Conservation (phyloP, 495 filamentous ascomycete species). For the Aspergillus diversus region DNA sequence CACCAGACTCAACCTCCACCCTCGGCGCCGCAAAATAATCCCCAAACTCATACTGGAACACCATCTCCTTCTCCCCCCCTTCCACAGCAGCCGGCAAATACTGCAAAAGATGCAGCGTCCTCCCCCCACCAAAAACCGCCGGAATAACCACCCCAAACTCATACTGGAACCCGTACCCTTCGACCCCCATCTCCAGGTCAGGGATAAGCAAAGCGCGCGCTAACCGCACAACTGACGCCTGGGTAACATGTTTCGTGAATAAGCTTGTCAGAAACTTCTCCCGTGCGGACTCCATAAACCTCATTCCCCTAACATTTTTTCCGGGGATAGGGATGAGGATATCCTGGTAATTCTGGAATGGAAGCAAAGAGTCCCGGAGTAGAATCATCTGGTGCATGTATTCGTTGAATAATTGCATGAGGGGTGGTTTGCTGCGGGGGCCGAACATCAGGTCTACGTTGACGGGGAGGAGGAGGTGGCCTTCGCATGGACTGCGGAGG, state of each 20-base stretch:
- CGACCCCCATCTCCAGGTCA: constrained; percentile 2
- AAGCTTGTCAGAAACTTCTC: constrained; percentile 30
- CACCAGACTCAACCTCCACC: background rate
- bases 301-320: constrained; percentile 25
- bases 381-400: constrained; percentile 43
- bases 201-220: constrained; percentile 33
- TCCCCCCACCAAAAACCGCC: constrained; percentile 25
- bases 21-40: constrained; percentile 35
- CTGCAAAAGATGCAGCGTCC: constrained; percentile 30
- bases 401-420: constrained; percentile 42
- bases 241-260: constrained; percentile 28
- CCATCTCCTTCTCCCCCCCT: constrained; percentile 10
- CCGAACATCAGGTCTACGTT: constrained; percentile 37
- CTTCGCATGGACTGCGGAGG: constrained; percentile 39
- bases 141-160: constrained; percentile 33
- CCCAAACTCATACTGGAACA: constrained; percentile 32
- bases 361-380: constrained; percentile 37
- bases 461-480: constrained; percentile 30
- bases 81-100: constrained; percentile 32
- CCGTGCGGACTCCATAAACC: constrained; percentile 27
- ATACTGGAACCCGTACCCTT: constrained; percentile 42
- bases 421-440: constrained; percentile 26
- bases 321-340: constrained; percentile 28
- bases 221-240: constrained; percentile 23
- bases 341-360: constrained; percentile 38